Evolutionary conservation across 208 protist species (phyloP), one percentile per base, ranked within the genome.

Genomic region (Angomonas ambiguus): DNA sequence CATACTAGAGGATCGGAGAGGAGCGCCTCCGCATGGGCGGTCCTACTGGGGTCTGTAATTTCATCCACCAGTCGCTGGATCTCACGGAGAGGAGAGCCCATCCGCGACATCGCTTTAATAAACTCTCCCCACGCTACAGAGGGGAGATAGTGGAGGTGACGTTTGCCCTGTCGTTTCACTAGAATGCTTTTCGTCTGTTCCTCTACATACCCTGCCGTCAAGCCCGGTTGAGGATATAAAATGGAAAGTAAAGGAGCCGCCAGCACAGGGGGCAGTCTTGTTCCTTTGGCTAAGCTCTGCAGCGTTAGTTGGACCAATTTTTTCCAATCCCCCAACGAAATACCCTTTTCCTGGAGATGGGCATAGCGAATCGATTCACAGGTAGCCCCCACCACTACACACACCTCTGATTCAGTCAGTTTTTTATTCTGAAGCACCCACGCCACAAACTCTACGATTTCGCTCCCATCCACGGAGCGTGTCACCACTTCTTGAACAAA

Each of bases 71-170:
- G 56, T 0, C 45, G 48, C 41, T 87, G 83, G n/a, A 93, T 33
- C 1, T 67, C 76, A 10, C 18, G 27, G 25, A 77, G 51, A 22
- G 79, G 68, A 0, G 83, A 82, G 11, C 87, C 87, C 56, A 72
- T 79, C 49, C 87, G 87, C 28, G 69, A 58, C 35, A 83, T 49
- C 1, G 87, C 79, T 16, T 76, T 63, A 6, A 93, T 13, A 48
- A 87, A 75, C 68, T 86, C 83, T 0, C 71, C 87, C 84, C 87
- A 93, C 28, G 80, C 87, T 11, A 85, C 33, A 5, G 72, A 67
- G 10, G 83, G 87, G 61, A 92, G 71, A 74, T 89, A 92, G 25
- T 64, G 30, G 20, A 33, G 49, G 5, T 6, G 28, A 22, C 28
- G 28, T 16, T 22, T 30, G 5, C 34, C 2, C 20, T 27, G 16